These are phyloP conservation scores for Buddleja alternifolia DNA, from an alignment of 257 asterid species.

Conservation along the genomic window DNA sequence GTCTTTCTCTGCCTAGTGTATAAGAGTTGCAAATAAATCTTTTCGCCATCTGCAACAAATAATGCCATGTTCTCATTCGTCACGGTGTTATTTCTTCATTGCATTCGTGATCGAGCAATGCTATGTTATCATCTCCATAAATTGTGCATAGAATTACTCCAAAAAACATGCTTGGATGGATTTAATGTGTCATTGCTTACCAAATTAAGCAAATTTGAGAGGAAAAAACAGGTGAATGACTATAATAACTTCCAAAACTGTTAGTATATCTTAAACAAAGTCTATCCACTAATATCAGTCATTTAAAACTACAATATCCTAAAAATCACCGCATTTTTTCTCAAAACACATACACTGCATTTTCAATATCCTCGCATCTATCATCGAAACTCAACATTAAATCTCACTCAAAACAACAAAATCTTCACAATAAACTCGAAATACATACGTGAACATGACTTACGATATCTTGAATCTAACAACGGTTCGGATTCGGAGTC, in stretches of 20 bases:
- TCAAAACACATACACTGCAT: neutral
- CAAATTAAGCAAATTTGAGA: too few species aligned
- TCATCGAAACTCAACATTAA: too few species aligned
- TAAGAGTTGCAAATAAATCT: neutral
- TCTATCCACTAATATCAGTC: neutral
- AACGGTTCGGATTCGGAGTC: slow-evolving; percentile 53
- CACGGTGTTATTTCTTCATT: neutral
- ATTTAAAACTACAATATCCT: slow-evolving; percentile 3
- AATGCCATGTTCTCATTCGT: neutral
- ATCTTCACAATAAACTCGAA: neutral
- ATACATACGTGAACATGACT: slow-evolving; percentile 29
- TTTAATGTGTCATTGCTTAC: neutral
- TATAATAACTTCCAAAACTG: too few species aligned
- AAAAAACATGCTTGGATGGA: neutral
- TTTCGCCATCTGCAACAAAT: neutral
- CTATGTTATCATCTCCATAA: neutral
- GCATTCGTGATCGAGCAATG: neutral
- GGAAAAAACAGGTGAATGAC: too few species aligned
- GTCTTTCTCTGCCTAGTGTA: neutral
- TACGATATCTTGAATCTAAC: slow-evolving; percentile 59
- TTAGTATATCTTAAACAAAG: neutral
- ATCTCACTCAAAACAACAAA: neutral
- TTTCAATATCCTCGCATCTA: neutral
- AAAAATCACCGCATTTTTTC: neutral
- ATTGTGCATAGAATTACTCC: neutral